A percentile compares a stretch with the other conserved stretches of the same genome.
Conservation (phyloP, 208 protist genomes). For the Trichomonas tenax region DNA sequence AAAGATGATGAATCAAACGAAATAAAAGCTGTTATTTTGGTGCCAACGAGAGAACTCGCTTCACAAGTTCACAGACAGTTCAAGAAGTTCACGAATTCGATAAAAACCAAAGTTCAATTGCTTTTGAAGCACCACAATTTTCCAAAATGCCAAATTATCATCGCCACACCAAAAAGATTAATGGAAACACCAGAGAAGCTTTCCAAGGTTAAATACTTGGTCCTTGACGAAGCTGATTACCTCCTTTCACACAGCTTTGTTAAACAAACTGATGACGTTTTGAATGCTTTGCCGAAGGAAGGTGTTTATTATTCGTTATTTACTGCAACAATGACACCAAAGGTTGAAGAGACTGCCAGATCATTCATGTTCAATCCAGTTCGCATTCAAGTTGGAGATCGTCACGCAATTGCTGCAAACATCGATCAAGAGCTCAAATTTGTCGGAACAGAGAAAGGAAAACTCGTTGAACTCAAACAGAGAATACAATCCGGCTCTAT, state of each 20-base stretch:
- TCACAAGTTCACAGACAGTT: background rate
- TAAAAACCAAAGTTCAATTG: background rate
- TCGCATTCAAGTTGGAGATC: conserved; percentile 9
- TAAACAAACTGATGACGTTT: background rate
- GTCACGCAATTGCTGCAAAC: background rate
- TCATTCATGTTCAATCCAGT: conserved; percentile 4
- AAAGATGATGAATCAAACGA: background rate
- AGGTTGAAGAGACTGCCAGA: background rate
- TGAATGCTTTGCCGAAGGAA: background rate
- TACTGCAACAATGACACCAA: background rate
- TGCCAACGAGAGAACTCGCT: background rate
- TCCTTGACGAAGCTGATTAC: conserved; percentile 12
- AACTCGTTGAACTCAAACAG: background rate
- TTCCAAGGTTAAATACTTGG: background rate
- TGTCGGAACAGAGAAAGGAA: background rate
- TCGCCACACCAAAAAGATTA: background rate
- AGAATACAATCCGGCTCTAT: background rate
- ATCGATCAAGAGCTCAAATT: background rate
- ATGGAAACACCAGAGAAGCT: background rate
- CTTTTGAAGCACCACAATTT: background rate
- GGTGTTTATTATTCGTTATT: background rate
- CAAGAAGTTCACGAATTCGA: background rate
- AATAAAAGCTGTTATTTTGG: background rate
- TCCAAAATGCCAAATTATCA: conserved; percentile 14
- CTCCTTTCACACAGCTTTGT: conserved; percentile 17